Evolutionary conservation across 1,139 yeast species (phyloP), one percentile per base, ranked within the genome.

Genomic region (Debaryomyces psychrophilus): DNA sequence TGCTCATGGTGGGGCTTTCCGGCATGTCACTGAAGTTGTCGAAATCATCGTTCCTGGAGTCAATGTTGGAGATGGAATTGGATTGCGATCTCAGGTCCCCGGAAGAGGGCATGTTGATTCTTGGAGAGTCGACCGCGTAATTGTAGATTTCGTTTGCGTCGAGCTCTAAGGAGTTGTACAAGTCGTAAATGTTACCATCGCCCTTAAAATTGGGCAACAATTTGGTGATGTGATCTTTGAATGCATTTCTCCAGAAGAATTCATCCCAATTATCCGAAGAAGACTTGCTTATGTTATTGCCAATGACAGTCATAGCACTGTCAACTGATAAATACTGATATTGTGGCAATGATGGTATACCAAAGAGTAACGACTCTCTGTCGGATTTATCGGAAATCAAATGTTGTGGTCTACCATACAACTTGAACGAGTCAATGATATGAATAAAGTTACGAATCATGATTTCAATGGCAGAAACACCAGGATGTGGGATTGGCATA

Each of bases 261-360:
- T 62, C 68, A 43, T 55, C 53, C 82, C 82, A 77, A 18, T 59
- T 50, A 43, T 70, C 70, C 6, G 49, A 40, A 12, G 63, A 43
- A 2, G 78, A 66, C 31, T 62, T 60, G 11, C 50, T 57, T 22
- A 71, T 56, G 50, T 68, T 65, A 25, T 62, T 49, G 0, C 64
- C 60, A 8, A 76, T 70, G 22, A 75, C 58, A 22, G 61, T 63
- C 23, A 55, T 58, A 0, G 79, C 69, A 33, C 75, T 76, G 11
- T 67, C 69, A 12, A 61, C 59, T 5, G 79, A 69, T 51, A 81
- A 58, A 54, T 78, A 81, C 52, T 77, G 74, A 43, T 75, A 79
- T 50, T 71, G 77, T 5, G 85, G 85, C 52, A 81, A 71, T 37
- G 81, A 77, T 1, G 85, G 85, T 50, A 81, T 68, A 1, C 80